Conservation (phyloP, 345 rosid genomes). For the Psidium friedrichsthalianum region DNA sequence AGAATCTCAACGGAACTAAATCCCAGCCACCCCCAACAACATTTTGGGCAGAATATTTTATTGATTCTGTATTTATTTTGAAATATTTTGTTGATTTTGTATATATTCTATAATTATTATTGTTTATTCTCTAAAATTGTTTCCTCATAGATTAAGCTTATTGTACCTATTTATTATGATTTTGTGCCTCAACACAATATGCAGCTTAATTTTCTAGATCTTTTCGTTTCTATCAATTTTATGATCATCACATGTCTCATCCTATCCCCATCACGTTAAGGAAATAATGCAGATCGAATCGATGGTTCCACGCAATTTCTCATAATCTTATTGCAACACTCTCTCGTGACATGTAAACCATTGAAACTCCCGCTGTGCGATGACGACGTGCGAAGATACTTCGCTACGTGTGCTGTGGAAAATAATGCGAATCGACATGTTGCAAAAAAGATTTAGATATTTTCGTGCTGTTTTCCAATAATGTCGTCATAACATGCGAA, state of each 20-base stretch:
- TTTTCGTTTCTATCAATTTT: no score
- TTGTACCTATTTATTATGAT: no score
- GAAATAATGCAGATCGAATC: not conserved
- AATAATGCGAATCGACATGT: not conserved
- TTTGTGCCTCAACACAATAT: no score
- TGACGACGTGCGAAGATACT: not conserved
- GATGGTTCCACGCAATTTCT: not conserved
- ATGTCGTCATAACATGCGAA: not conserved
- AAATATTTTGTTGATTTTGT: no score
- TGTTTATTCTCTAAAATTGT: no score
- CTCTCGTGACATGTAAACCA: rapidly evolving
- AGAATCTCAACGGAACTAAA: not conserved
- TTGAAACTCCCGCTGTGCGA: not conserved
- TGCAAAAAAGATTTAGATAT: not conserved
- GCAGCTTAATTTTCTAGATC: no score
- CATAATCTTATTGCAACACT: not conserved
- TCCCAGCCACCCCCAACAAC: not conserved
- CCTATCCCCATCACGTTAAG: not conserved
- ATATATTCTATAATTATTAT: no score
- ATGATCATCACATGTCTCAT: not conserved
- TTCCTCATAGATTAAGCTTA: no score
- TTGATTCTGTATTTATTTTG: no score
- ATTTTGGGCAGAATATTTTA: no score
- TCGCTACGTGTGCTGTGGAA: not conserved
- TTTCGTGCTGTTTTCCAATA: not conserved